Conservation (phyloP, 179 eudicot genomes). For the Vitellaria paradoxa region DNA sequence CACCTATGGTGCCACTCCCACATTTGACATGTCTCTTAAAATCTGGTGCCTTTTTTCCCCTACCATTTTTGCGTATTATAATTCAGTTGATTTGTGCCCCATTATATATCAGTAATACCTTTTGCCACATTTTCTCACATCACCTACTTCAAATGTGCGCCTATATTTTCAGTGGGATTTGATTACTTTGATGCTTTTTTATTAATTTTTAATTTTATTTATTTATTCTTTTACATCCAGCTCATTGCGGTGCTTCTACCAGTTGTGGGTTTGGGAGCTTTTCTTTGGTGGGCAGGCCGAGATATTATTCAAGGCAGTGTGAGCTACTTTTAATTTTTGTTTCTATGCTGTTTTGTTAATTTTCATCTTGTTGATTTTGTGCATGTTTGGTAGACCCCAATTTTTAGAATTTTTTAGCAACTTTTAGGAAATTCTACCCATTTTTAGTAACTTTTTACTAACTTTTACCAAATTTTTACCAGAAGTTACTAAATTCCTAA, state of each 20-base stretch:
- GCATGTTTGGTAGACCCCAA: neutral
- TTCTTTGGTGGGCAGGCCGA: slow-evolving; percentile 92
- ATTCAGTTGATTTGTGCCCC: neutral
- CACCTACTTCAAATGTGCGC: neutral
- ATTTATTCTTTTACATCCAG: slow-evolving; percentile 32
- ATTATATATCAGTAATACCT: neutral
- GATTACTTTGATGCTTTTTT: neutral
- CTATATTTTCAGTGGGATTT: neutral
- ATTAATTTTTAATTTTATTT: no score
- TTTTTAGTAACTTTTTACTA: no score
- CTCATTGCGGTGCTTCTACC: slow-evolving; percentile 74
- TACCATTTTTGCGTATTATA: neutral
- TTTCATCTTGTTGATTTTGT: neutral
- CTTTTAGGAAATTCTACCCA: no score
- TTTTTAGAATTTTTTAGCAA: no score
- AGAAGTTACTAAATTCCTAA: no score
- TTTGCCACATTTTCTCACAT: neutral
- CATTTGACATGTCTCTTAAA: neutral
- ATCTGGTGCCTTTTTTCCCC: neutral
- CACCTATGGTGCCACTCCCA: neutral
- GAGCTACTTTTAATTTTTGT: slow-evolving; percentile 31
- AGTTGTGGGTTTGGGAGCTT: slow-evolving; percentile 69
- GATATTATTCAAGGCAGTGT: slow-evolving; percentile 82
- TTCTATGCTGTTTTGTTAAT: neutral
- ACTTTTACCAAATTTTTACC: no score